A percentile compares a stretch with the other conserved stretches of the same genome.
Conservation (phyloP, 2,329 filamentous ascomycete species). For the Epichloe elymi region DNA sequence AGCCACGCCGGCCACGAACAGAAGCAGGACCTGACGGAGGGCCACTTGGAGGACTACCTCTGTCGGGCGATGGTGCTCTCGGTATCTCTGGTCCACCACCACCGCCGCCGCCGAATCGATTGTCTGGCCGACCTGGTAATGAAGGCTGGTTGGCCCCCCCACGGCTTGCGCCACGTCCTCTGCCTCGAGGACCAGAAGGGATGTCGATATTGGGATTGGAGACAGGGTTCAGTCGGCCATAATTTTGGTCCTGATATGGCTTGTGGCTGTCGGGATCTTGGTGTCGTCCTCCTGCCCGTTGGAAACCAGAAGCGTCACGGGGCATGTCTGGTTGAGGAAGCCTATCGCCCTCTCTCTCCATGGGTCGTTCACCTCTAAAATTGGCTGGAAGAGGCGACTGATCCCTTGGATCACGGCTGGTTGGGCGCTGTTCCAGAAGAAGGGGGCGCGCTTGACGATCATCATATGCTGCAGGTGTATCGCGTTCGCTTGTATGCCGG, state of each 20-base stretch:
- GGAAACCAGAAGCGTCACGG: conserved; percentile 26
- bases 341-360: conserved; percentile 27
- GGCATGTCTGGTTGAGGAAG: conserved; percentile 20
- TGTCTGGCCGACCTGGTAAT: conserved; percentile 27
- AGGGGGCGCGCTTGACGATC: conserved; percentile 33
- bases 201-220: conserved; percentile 27
- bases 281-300: conserved; percentile 21
- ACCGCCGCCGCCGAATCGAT: conserved; percentile 22
- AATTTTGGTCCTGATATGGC: conserved; percentile 45
- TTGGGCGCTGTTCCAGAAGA: conserved; percentile 18
- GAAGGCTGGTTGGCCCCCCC: conserved; percentile 19
- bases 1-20: conserved; percentile 32
- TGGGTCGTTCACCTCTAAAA: conserved; percentile 21
- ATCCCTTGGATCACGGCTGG: conserved; percentile 19
- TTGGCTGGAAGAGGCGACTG: conserved; percentile 17
- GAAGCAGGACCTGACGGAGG: conserved; percentile 42
- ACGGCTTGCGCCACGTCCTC: conserved; percentile 30
- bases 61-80: conserved; percentile 33
- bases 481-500: conserved; percentile 19
- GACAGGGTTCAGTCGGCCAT: conserved; percentile 46
- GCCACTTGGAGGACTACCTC: conserved; percentile 31
- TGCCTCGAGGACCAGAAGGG: conserved; percentile 43
- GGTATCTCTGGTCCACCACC: conserved; percentile 23
- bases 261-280: conserved; percentile 36
- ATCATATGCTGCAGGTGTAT: conserved; percentile 28